phyloP scores from a whole-genome alignment of 2,329 filamentous ascomycete species.

The Exophiala aquamarina region DNA sequence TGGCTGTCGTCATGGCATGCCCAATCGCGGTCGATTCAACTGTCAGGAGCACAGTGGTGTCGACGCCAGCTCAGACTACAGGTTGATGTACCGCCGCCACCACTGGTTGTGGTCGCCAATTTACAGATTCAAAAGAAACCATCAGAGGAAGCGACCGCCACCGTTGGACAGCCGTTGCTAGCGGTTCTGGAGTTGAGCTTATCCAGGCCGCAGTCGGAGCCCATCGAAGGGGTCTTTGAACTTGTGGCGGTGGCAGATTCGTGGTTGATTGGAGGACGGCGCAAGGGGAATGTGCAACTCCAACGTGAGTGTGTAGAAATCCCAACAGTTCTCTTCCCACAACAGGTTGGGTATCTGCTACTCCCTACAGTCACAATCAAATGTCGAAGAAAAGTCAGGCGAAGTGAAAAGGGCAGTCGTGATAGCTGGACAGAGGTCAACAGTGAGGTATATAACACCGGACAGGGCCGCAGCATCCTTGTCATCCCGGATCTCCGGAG shows the following conservation, averaged over 20 bases:
- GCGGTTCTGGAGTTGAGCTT: conserved; percentile 39
- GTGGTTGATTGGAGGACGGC: conserved; percentile 82
- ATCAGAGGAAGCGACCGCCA: conserved; percentile 31
- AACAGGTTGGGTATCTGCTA: conserved; percentile 74
- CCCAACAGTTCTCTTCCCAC: conserved; percentile 73
- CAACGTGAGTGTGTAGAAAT: conserved; percentile 36
- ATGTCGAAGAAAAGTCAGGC: conserved; percentile 13
- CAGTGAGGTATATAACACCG: conserved; percentile 79
- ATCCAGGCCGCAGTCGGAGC: conserved; percentile 59
- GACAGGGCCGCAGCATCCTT: conserved; percentile 72
- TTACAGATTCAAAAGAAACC: conserved; percentile 44
- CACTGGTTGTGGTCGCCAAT: conserved; percentile 78
- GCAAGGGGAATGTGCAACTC: conserved; percentile 58
- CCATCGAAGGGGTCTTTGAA: conserved; percentile 67
- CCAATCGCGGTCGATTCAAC: conserved; percentile 30
- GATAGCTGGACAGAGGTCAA: conserved; percentile 43
- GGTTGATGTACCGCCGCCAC: conserved; percentile 81
- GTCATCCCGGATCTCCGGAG: conserved; percentile 70
- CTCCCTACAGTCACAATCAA: conserved; percentile 78
- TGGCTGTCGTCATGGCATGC: conserved; percentile 61
- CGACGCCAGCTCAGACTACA: conserved; percentile 74
- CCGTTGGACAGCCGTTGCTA: conserved; percentile 45
- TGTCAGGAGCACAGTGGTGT: conserved; percentile 7
- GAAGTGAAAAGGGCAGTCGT: conserved; percentile 19
- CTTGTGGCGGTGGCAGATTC: conserved; percentile 70